Conservation (phyloP, 2,329 filamentous ascomycete species). For the Aureobasidium sp. region DNA sequence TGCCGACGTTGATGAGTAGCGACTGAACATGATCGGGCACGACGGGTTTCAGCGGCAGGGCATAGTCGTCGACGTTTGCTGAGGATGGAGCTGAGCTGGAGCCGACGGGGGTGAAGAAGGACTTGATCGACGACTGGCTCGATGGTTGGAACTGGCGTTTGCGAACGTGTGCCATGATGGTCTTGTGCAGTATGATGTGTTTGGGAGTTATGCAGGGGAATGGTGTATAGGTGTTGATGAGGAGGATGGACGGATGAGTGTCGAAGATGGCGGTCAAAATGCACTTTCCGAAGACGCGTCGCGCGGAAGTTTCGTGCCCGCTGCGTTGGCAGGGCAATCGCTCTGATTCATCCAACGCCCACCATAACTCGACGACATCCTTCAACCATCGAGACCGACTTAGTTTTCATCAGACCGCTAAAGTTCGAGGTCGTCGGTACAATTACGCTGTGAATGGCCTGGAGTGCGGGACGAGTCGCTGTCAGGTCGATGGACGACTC, state of each 20-base stretch:
- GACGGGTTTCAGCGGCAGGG: slow-evolving; percentile 33
- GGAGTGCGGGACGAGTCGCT: neutral
- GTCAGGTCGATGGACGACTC: neutral
- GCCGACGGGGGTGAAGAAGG: slow-evolving; percentile 31
- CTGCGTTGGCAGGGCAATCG: neutral
- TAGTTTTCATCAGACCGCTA: neutral
- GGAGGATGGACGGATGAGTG: neutral
- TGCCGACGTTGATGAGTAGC: slow-evolving; percentile 82
- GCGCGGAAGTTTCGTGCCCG: neutral
- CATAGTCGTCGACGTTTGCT: slow-evolving; percentile 12
- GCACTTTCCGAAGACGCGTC: neutral
- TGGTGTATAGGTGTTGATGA: neutral
- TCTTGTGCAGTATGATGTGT: slow-evolving; percentile 10
- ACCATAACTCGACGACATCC: neutral
- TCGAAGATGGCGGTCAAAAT: neutral
- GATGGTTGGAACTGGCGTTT: slow-evolving; percentile 39
- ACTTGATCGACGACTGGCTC: slow-evolving; percentile 36
- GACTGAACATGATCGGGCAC: slow-evolving; percentile 64
- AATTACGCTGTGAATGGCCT: neutral
- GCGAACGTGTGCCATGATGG: slow-evolving; percentile 21
- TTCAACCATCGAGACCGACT: neutral
- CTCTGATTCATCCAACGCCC: neutral
- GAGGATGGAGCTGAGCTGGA: neutral
- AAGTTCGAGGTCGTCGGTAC: neutral
- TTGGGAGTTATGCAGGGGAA: neutral